Base-by-base conservation (phyloP, 176 grass and related monocot species). In the Urochloa ruziziensis region DNA sequence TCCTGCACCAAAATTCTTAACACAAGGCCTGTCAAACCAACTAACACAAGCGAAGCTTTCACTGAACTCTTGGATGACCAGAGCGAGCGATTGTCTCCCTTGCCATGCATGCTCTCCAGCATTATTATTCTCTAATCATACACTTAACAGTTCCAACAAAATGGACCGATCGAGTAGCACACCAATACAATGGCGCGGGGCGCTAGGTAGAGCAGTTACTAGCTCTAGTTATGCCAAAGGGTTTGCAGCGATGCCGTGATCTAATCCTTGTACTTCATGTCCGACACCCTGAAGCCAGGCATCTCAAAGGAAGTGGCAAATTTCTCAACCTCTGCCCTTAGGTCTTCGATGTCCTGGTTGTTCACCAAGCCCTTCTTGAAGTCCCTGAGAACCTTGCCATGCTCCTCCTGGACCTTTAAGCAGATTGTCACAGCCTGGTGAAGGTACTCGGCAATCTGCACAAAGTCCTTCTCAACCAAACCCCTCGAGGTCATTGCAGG, bases 401-500 rank as follows among this genome's bases (percentile, higher is more conserved):
- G 83, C 85, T 94, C 89, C 83, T 75, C 92, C 79, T 92, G 90
- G 15, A 94, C 54, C 10, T 44, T 86, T 62, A 94, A 74, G 94
- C 83, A 94, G 87, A 79, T 92, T 73, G 73, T 77, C n/a, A 85
- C 94, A 29, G 88, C 92, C 77, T 70, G 83, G 43, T 92, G 57
- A 57, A 97, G 92, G 73, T 91, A 97, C 73, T 94, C 94, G 0
- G 88, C 90, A 16, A 97, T 91, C 67, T 59, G 81, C 78, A 84
- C 88, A 28, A 97, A 92, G 83, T 97, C 94, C 48, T 87, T 85
- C 83, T 97, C 94, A 47, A 94, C 78, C 75, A 91, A 89, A 75
- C 90, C 94, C 90, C 94, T 97, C 4, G 94, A 92, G 35, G 94
- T 97, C 92, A 97, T 94, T 18, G 94, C 94, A 63, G 92, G 94